Evolutionary conservation across 257 asterid genomes (phyloP).

Genomic region (Hygrophila difformis): DNA sequence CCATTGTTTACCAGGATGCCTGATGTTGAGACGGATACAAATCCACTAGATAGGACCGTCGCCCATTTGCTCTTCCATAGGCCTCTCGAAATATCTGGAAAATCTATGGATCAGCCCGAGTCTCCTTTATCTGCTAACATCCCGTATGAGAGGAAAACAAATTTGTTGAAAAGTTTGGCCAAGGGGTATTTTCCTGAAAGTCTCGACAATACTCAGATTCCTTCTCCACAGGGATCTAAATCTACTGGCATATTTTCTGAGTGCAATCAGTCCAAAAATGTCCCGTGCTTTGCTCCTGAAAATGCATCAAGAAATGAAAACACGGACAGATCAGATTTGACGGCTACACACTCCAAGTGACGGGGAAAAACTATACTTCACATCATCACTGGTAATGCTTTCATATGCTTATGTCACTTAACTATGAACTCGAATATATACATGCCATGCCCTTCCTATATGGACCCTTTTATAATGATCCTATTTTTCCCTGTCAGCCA

Average conservation of each 20-base stretch:
- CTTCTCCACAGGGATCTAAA: conserved; percentile 34
- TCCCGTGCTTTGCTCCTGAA: conserved; percentile 24
- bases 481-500: conserved; percentile 36
- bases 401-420: conserved; percentile 15
- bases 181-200: conserved; percentile 20
- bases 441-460: conserved; percentile 5
- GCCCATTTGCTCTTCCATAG: conserved; percentile 84
- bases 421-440: conserved; percentile 1
- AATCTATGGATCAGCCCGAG: conserved; percentile 36
- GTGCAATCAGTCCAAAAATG: conserved; percentile 20
- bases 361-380: conserved; percentile 5
- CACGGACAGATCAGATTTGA: conserved; percentile 20
- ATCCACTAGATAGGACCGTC: conserved; percentile 76
- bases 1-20: conserved; percentile 36
- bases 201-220: conserved; percentile 25
- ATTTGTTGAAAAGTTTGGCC: conserved; percentile 21
- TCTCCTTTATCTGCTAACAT: conserved; percentile 40
- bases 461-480: conserved; percentile 27
- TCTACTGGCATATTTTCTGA: conserved; percentile 25
- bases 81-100: conserved; percentile 46
- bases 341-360: conserved; percentile 29
- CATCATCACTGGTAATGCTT: conserved; percentile 28
- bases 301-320: conserved; percentile 27
- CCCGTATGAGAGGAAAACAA: conserved; percentile 29
- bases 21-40: conserved; percentile 64